Evolutionary conservation across 345 rosid species (phyloP).

Genomic region (Noccaea caerulescens): DNA sequence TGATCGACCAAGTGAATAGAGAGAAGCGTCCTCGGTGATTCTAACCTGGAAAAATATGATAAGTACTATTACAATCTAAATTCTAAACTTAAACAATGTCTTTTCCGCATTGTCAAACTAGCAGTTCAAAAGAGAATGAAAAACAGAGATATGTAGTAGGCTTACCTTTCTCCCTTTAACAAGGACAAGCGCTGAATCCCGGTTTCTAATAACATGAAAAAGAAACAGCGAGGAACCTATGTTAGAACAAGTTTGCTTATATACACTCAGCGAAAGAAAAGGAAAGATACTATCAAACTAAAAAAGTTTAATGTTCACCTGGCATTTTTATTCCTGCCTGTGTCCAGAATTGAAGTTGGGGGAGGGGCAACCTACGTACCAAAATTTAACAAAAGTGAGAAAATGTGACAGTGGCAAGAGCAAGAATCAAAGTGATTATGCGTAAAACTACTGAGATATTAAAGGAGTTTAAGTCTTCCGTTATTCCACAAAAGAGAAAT

Average conservation of each 20-base stretch:
- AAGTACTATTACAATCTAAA: conserved; percentile 23
- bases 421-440: conserved; percentile 16
- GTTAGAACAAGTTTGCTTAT: conserved; percentile 3
- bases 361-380: conserved; percentile 57
- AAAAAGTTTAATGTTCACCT: conserved; percentile 51
- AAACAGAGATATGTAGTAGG: conserved; percentile 3
- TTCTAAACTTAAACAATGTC: not conserved
- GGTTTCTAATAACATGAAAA: conserved; percentile 51
- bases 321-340: conserved; percentile 54
- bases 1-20: conserved; percentile 84
- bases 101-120: conserved; percentile 20
- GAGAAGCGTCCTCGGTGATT: conserved; percentile 72
- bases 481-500: conserved; percentile 1
- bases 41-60: conserved; percentile 58
- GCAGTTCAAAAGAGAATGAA: conserved; percentile 4
- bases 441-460: not conserved
- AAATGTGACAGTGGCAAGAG: conserved; percentile 14
- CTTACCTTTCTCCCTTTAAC: conserved; percentile 80
- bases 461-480: conserved; percentile 12
- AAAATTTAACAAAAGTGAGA: conserved; percentile 26
- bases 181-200: conserved; percentile 51
- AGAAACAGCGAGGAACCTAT: conserved; percentile 26
- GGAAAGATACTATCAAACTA: conserved; percentile 5
- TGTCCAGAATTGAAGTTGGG: conserved; percentile 56
- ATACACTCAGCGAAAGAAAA: not conserved